Conservation (phyloP, 768 basidiomycete genomes). For the Lentinus tigrinus region DNA sequence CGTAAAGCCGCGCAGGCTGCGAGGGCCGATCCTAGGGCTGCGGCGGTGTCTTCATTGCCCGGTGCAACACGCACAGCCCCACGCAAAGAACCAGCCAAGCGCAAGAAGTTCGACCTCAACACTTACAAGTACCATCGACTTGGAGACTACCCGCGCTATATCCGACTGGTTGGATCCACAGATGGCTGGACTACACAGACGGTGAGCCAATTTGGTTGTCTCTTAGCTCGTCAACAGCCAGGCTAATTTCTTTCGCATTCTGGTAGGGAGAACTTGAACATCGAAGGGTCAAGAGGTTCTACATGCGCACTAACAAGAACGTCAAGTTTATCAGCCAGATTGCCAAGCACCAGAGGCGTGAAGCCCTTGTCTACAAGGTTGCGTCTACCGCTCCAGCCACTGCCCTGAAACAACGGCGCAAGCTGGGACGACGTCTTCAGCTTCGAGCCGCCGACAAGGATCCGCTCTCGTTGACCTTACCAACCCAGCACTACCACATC, state of each 20-base stretch:
- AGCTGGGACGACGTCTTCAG: background rate
- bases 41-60: background rate
- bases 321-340: slow-evolving; percentile 29
- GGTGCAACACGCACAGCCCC: background rate
- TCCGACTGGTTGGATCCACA: slow-evolving; percentile 18
- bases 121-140: slow-evolving; percentile 30
- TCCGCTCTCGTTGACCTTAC: background rate
- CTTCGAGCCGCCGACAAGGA: background rate
- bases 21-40: background rate
- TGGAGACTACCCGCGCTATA: slow-evolving; percentile 15
- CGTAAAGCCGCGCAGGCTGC: slow-evolving; percentile 2
- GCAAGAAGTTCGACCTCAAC: slow-evolving; percentile 18
- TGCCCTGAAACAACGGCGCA: background rate
- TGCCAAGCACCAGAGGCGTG: slow-evolving; percentile 2
- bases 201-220: slow-evolving; percentile 13
- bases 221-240: background rate
- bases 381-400: slow-evolving; percentile 3
- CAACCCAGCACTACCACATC: background rate
- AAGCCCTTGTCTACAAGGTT: background rate
- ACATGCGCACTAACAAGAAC: slow-evolving; percentile 36
- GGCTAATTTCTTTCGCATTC: background rate
- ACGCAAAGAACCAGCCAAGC: background rate
- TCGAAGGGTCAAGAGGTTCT: slow-evolving; percentile 34
- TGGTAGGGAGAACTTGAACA: slow-evolving; percentile 41
- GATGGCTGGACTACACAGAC: slow-evolving; percentile 26